Conservation (phyloP, 768 basidiomycete genomes). For the Amanita brunnescens region DNA sequence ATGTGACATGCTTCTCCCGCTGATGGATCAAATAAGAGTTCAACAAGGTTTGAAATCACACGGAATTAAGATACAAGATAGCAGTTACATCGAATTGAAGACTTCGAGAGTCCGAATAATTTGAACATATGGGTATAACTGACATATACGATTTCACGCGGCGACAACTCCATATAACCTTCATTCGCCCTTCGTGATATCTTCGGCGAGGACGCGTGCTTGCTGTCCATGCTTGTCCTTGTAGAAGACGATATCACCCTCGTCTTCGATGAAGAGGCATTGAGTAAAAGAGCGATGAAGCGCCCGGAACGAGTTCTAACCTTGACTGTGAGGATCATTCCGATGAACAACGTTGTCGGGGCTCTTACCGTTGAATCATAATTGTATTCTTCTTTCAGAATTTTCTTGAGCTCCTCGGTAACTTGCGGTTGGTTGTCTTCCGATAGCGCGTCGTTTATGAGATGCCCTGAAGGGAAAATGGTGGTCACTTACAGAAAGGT, state of each 20-base stretch:
- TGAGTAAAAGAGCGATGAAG: slow-evolving; percentile 53
- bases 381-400: slow-evolving; percentile 51
- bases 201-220: slow-evolving; percentile 21
- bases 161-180: too few species aligned
- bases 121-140: not conserved
- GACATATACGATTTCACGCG: not conserved
- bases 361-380: slow-evolving; percentile 48
- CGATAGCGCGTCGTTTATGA: not conserved
- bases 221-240: slow-evolving; percentile 42
- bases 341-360: not conserved
- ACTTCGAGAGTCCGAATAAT: not conserved
- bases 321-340: slow-evolving; percentile 3
- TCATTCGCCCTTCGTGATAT: not conserved
- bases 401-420: slow-evolving; percentile 41
- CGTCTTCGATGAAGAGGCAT: slow-evolving; percentile 57
- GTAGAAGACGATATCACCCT: slow-evolving; percentile 55
- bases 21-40: not conserved
- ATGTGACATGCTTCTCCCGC: slow-evolving; percentile 6
- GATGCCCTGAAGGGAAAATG: not conserved
- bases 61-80: not conserved
- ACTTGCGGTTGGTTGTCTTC: slow-evolving; percentile 51
- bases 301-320: slow-evolving; percentile 47
- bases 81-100: not conserved
- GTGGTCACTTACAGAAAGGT: slow-evolving; percentile 34
- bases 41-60: not conserved